Evolutionary conservation across 1,284 basidiomycete species (phyloP), one percentile per base, ranked within the genome.

Genomic region (Papiliotrema flavescens): DNA sequence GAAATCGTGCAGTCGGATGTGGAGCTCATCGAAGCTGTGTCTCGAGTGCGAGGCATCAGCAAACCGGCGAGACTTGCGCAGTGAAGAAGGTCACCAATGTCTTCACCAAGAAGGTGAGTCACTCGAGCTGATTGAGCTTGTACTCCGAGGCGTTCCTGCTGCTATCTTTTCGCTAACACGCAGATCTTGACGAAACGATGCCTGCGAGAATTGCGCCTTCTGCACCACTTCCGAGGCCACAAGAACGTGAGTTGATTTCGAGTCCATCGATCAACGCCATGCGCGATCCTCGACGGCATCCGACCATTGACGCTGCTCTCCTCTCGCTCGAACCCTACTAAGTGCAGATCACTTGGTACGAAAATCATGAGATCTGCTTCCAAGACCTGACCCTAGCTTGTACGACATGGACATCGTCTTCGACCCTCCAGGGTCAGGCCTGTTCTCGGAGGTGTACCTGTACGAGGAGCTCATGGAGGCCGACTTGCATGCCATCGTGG

Each of bases 381-480:
- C 4, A 24, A 34, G 9, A 15, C 26, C 44, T 44, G 23, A 47
- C 41, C 9, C 35, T 41, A 79, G 93, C 70, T 78, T 97, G 41
- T 97, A 96, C 69, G 94, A 97, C 74, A 94, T 97, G 90, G 93
- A 95, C 74, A 91, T 95, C 56, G 90, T 95, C 47, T 90, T 91
- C 73, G 87, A 89, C 64, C 83, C 88, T 17, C 71, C 73, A n/a
- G 73, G 73, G 55, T 87, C 83, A 56, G 88, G 89, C 61, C 88
- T 89, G 74, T 97, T 97, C 73, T 89, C 93, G 73, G 93, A 96
- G 77, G 92, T 96, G 17, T 96, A 94, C 76, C 86, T 95, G 65
- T 95, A 94, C 73, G 91, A 96, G 80, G 93, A 97, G 75, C 84
- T 98, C 61, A 99, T 98, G 96, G 96, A 99, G 76, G 96, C 96